phyloP scores from a whole-genome alignment of 345 rosid genomes.

The Eucalyptus marginata region DNA sequence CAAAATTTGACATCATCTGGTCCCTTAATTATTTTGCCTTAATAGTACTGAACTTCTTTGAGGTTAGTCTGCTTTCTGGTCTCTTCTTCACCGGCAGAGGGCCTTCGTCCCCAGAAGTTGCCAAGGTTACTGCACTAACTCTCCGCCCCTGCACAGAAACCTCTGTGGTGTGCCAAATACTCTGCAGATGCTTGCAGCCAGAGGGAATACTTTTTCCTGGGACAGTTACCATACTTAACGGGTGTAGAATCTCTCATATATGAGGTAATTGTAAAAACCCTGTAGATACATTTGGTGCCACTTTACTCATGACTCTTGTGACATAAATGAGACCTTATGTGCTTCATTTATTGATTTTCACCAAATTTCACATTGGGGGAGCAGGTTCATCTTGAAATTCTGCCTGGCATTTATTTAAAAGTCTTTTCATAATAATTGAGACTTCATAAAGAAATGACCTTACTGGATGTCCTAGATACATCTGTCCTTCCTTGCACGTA shows the following conservation, averaged over 20 bases:
- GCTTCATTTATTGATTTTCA: background rate
- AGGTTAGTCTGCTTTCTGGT: conserved; percentile 31
- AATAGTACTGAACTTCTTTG: conserved; percentile 65
- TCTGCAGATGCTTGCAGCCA: conserved; percentile 49
- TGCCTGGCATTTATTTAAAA: background rate
- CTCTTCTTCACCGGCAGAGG: background rate
- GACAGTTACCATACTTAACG: conserved; percentile 86
- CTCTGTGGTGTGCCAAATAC: conserved; percentile 62
- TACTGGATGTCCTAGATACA: background rate
- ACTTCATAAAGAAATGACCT: background rate
- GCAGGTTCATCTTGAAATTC: background rate
- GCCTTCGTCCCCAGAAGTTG: background rate
- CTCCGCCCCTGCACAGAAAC: conserved; percentile 44
- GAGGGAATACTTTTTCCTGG: conserved; percentile 71
- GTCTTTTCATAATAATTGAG: background rate
- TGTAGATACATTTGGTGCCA: background rate
- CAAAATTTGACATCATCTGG: conserved; percentile 61
- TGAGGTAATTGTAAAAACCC: conserved; percentile 35
- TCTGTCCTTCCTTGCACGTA: background rate
- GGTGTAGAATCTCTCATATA: conserved; percentile 48
- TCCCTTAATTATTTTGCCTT: conserved; percentile 79
- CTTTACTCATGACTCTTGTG: background rate
- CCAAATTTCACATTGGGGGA: background rate
- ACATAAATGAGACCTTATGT: background rate
- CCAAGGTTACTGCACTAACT: background rate